Evolutionary conservation across 2,329 filamentous ascomycete species (phyloP).

Genomic region (Westerdykella aurantiaca): DNA sequence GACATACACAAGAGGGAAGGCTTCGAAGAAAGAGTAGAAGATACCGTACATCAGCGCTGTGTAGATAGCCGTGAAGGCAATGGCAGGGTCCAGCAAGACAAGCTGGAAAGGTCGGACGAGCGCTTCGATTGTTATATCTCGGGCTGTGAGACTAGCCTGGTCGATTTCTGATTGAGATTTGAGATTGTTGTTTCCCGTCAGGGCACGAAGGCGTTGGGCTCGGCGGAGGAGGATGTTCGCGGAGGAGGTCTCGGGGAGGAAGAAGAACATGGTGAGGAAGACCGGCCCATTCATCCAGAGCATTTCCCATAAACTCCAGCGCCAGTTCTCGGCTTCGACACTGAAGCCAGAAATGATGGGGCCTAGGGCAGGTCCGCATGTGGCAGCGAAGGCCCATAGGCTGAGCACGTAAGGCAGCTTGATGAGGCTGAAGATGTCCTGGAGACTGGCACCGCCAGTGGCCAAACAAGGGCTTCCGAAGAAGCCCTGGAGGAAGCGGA

Average conservation of each 20-base stretch:
- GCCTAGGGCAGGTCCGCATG: slow-evolving; percentile 59
- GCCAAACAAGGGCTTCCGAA: slow-evolving; percentile 37
- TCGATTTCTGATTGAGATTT: slow-evolving; percentile 66
- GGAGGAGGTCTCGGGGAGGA: slow-evolving; percentile 19
- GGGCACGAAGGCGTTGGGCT: slow-evolving; percentile 15
- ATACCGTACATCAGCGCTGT: slow-evolving; percentile 75
- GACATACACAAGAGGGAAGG: slow-evolving; percentile 61
- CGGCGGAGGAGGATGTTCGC: slow-evolving; percentile 20
- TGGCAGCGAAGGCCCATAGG: slow-evolving; percentile 43
- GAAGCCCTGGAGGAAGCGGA: slow-evolving; percentile 39
- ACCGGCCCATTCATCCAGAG: slow-evolving; percentile 18
- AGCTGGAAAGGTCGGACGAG: slow-evolving; percentile 72
- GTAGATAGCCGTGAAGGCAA: slow-evolving; percentile 76
- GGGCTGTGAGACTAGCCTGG: slow-evolving; percentile 36
- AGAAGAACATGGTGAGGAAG: slow-evolving; percentile 18
- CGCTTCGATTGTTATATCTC: slow-evolving; percentile 49
- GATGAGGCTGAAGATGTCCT: slow-evolving; percentile 38
- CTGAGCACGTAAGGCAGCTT: slow-evolving; percentile 42
- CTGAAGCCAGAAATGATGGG: slow-evolving; percentile 68
- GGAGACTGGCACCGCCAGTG: slow-evolving; percentile 35
- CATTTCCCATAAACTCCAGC: slow-evolving; percentile 23
- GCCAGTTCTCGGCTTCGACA: slow-evolving; percentile 63
- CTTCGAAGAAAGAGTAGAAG: slow-evolving; percentile 71
- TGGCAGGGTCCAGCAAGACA: slow-evolving; percentile 75
- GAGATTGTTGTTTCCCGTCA: slow-evolving; percentile 50